phyloP scores from a whole-genome alignment of 1,284 basidiomycete species.

The Coriolopsis trogii region DNA sequence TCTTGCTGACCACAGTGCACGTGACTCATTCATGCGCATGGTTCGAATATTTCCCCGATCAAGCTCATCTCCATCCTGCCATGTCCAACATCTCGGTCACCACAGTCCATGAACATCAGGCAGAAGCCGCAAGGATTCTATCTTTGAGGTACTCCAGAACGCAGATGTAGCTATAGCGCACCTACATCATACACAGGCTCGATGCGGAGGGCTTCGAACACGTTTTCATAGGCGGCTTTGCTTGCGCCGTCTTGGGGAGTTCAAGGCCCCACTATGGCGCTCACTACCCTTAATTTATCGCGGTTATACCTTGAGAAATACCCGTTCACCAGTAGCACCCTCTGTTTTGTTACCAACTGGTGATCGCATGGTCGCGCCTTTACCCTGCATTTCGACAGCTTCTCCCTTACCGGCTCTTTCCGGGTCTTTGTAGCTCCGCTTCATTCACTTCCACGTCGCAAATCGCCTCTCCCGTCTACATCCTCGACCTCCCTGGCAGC shows the following conservation, averaged over 20 bases:
- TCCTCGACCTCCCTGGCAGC: no score
- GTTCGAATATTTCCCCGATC: neutral
- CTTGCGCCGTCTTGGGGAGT: constrained; percentile 36
- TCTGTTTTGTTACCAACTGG: no score
- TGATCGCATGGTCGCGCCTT: no score
- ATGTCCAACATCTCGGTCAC: constrained; percentile 14
- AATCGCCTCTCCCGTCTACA: no score
- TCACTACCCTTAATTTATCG: no score
- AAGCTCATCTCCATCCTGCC: neutral
- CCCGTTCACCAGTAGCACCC: no score
- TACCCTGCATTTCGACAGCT: no score
- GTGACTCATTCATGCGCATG: neutral
- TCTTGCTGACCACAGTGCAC: neutral
- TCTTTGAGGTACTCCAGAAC: constrained; percentile 27
- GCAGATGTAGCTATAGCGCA: neutral
- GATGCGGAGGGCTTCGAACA: constrained; percentile 22
- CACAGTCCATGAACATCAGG: constrained; percentile 27
- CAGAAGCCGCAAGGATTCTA: constrained; percentile 16
- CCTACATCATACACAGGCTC: neutral
- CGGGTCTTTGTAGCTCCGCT: no score
- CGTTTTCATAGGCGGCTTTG: constrained; percentile 39
- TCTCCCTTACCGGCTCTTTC: no score
- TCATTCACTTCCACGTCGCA: no score
- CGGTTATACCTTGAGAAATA: no score
- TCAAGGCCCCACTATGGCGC: no score